Conservation (phyloP, 2,329 filamentous ascomycete species). For the Exophiala alcalophila region DNA sequence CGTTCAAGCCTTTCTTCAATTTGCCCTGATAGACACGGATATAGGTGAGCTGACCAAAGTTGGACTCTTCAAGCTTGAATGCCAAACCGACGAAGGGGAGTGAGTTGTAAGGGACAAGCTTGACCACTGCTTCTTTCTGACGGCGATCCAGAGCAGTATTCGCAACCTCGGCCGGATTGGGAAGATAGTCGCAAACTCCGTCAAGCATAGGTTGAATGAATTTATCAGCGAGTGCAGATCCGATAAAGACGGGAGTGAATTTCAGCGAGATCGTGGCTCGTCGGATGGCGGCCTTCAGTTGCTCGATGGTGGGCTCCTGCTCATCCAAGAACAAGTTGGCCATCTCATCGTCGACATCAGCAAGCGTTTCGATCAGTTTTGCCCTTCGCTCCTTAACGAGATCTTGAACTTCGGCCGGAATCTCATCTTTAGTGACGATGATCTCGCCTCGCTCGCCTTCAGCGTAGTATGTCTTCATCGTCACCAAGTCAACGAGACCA, state of each 20-base stretch:
- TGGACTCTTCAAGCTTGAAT: constrained; percentile 98
- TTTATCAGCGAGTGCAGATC: constrained; percentile 91
- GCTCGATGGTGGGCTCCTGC: constrained; percentile 68
- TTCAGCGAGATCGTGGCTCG: constrained; percentile 83
- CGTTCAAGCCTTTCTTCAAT: constrained; percentile 79
- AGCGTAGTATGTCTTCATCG: constrained; percentile 92
- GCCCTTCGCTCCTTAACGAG: constrained; percentile 78
- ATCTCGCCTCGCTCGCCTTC: constrained; percentile 76
- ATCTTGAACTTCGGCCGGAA: constrained; percentile 75
- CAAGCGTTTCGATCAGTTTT: constrained; percentile 87
- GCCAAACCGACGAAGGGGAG: constrained; percentile 92
- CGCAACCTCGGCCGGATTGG: constrained; percentile 83
- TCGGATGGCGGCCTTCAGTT: constrained; percentile 91
- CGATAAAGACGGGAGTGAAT: constrained; percentile 95
- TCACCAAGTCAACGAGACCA: constrained; percentile 87
- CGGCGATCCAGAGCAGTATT: constrained; percentile 85
- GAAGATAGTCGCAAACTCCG: constrained; percentile 91
- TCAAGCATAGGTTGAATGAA: constrained; percentile 95
- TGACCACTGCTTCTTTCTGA: constrained; percentile 73
- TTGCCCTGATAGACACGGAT: constrained; percentile 96
- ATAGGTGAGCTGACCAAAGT: constrained; percentile 96
- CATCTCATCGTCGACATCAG: constrained; percentile 97
- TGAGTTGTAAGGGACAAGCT: constrained; percentile 88
- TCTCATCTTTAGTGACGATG: constrained; percentile 71
- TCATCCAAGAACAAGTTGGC: constrained; percentile 93